Evolutionary conservation across 108 stramenopile species (phyloP).

Genomic region (Skeletonema grethae): DNA sequence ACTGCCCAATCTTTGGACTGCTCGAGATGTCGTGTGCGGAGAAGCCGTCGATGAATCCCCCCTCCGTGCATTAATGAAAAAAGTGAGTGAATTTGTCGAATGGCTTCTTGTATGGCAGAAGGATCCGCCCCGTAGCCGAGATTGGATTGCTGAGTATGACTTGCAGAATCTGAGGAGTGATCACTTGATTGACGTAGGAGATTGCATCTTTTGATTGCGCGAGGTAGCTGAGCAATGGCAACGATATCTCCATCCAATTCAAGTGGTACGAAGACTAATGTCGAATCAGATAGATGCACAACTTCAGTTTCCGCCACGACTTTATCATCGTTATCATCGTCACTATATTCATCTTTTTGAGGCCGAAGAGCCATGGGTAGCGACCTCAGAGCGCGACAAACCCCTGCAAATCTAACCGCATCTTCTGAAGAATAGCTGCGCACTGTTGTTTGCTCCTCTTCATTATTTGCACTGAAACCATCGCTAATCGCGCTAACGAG

Average conservation of each 20-base stretch:
- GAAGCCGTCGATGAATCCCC: constrained; percentile 58
- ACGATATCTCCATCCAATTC: constrained; percentile 54
- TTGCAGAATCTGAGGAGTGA: not conserved
- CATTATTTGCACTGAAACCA: not conserved
- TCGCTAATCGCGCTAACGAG: constrained; percentile 1
- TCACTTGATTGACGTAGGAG: not conserved
- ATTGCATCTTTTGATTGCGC: constrained; percentile 15
- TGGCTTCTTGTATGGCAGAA: constrained; percentile 50
- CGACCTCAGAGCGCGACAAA: constrained; percentile 63
- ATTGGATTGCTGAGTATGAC: constrained; percentile 11
- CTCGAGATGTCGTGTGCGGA: constrained; percentile 36
- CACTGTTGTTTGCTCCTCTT: not conserved
- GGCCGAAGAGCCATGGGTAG: constrained; percentile 50
- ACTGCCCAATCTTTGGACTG: constrained; percentile 26
- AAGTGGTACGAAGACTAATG: constrained; percentile 66
- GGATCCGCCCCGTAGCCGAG: constrained; percentile 56
- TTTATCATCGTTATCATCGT: constrained; percentile 11
- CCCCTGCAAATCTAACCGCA: constrained; percentile 64
- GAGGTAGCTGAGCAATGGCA: constrained; percentile 51
- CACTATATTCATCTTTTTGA: constrained; percentile 5
- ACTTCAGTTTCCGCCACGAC: constrained; percentile 36
- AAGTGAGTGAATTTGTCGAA: constrained; percentile 50
- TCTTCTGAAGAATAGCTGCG: constrained; percentile 45
- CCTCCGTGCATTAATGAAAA: constrained; percentile 74
- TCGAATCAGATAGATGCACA: constrained; percentile 60